Evolutionary conservation across 2,329 filamentous ascomycete genomes (phyloP).

Genomic region (Ascochyta koolunga): DNA sequence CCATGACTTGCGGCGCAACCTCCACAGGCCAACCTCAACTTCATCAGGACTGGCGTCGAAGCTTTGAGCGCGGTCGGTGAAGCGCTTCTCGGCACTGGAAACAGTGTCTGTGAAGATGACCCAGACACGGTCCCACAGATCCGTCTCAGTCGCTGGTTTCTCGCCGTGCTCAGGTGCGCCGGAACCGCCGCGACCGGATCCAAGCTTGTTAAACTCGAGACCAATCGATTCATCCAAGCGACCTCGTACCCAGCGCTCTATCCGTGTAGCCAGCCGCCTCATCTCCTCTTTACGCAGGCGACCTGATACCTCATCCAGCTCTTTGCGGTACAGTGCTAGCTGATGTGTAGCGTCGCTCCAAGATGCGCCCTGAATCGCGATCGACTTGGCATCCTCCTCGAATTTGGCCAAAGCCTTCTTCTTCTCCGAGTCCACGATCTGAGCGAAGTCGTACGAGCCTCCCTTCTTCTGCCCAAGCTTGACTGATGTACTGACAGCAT

Average conservation of each 20-base stretch:
- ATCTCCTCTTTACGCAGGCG: constrained; percentile 93
- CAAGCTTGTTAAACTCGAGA: constrained; percentile 94
- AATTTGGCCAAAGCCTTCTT: constrained; percentile 76
- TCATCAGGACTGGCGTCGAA: constrained; percentile 93
- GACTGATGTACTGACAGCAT: constrained; percentile 83
- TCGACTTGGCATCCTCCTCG: constrained; percentile 73
- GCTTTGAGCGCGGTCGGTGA: constrained; percentile 86
- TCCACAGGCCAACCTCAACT: constrained; percentile 90
- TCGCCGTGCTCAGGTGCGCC: constrained; percentile 80
- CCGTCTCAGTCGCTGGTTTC: constrained; percentile 74
- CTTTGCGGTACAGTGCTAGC: constrained; percentile 80
- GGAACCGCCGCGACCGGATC: constrained; percentile 81
- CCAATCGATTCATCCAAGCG: constrained; percentile 86
- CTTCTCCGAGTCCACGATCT: constrained; percentile 87
- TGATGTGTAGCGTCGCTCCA: constrained; percentile 91
- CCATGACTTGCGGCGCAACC: constrained; percentile 93
- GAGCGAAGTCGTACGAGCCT: constrained; percentile 89
- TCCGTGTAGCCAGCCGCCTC: constrained; percentile 84
- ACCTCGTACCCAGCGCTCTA: constrained; percentile 92
- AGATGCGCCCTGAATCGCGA: constrained; percentile 76
- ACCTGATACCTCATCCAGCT: constrained; percentile 85
- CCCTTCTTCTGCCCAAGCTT: constrained; percentile 94
- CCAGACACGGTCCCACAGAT: constrained; percentile 97
- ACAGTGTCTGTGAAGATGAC: constrained; percentile 81
- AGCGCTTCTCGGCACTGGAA: constrained; percentile 81